Evolutionary conservation across 2,329 filamentous ascomycete species (phyloP).

Genomic region (Colletotrichum noveboracense): DNA sequence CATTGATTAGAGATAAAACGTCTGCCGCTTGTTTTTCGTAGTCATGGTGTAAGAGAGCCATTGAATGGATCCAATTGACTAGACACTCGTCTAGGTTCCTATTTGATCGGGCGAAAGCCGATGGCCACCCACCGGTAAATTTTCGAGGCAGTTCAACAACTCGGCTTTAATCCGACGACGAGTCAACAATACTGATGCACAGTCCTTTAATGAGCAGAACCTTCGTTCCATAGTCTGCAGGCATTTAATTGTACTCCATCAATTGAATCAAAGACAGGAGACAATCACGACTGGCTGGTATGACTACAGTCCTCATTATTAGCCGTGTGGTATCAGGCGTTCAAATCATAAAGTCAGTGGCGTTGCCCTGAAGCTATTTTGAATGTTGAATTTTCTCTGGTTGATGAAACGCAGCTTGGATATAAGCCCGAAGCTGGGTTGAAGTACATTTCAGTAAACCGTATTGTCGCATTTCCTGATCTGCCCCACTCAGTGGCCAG

Average conservation of each 20-base stretch:
- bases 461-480: not conserved
- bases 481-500: not conserved
- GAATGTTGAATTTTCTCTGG: not conserved
- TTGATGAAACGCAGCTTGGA: not conserved
- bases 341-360: not conserved
- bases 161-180: not conserved
- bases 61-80: not conserved
- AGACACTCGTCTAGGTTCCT: not conserved
- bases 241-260: not conserved
- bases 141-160: not conserved
- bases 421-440: not conserved
- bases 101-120: not conserved
- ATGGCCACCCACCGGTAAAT: not conserved
- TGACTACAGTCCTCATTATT: not conserved
- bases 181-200: not conserved
- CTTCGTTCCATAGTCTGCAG: not conserved
- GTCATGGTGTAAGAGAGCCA: not conserved
- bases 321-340: not conserved
- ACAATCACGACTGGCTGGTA: not conserved
- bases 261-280: not conserved
- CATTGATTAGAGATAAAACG: not conserved
- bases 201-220: not conserved
- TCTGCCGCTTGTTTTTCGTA: not conserved
- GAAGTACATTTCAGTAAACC: not conserved
- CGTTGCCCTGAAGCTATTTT: not conserved